Base-by-base conservation (phyloP, 176 grass and related monocot genomes). In the Raddia guianensis region DNA sequence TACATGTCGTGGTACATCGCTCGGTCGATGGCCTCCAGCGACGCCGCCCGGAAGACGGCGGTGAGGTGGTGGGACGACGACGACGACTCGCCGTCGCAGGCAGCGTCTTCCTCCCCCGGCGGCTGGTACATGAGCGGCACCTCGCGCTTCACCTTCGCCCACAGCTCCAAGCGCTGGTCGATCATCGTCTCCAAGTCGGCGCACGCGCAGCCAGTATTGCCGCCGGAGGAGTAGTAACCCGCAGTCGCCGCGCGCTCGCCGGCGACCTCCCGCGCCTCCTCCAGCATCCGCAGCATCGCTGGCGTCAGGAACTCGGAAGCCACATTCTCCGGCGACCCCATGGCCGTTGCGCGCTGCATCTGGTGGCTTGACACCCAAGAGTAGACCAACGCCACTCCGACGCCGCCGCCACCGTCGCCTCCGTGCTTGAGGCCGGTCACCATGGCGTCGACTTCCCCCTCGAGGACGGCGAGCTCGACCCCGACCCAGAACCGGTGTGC, bases 1-100 rank as follows among this genome's bases (percentile, higher is more conserved):
- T 77, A 77, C 11, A 77, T 33, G 44, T 77, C 74, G 44, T 21
- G 56, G 58, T 77, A 58, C 74, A 77, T 77, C 0, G 57, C 74
- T 1, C 44, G 57, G 12, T 63, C 21, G 27, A 77, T 77, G 57
- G 75, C 75, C 45, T 77, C 75, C 8, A 77, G 58, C 14, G 75
- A 77, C 59, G 75, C 75, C 43, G 63, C 75, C 21, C 32, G 45
- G 21, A 63, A 64, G 21, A 64, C 2, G 61, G 21, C 32, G 5
- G 61, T 64, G 21, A 64, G 49, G 49, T 8, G 49, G 49, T 12
- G 32, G 9, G 37, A 40, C 3, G 4, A 5, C 3, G 37, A 40
- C 2, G 37, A 40, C 37, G 27, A 27, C 27, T 27, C 27, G 27
- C 27, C 27, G 27, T 40, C 37, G 37, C 37, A 2, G 37, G 37